phyloP scores from a whole-genome alignment of 176 grass and related monocot genomes.

The Triticum aestivum region IWGSC_CS_RefSeq_v2.1 NC_057794.1:484369937-484370436 shows the following conservation, averaged over 20 bases:
- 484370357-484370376: conserved; percentile 74
- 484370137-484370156: conserved; percentile 80
- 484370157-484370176: conserved; percentile 76
- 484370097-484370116: neutral
- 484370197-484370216: conserved; percentile 8
- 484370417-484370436: neutral
- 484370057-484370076: neutral
- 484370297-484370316: conserved; percentile 77
- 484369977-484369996: neutral
- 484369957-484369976: neutral
- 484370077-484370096: neutral
- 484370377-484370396: neutral
- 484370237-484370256: neutral
- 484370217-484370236: neutral
- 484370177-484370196: conserved; percentile 72
- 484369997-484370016: neutral
- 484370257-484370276: neutral
- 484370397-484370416: conserved; percentile 1
- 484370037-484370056: neutral
- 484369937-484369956: too few relatives aligned
- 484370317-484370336: conserved; percentile 93
- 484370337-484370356: conserved; percentile 59
- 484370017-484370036: neutral
- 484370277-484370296: conserved; percentile 70
- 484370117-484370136: conserved; percentile 48